Evolutionary conservation across 1,284 basidiomycete species (phyloP).

Genomic region (Trichosporon sp.): DNA sequence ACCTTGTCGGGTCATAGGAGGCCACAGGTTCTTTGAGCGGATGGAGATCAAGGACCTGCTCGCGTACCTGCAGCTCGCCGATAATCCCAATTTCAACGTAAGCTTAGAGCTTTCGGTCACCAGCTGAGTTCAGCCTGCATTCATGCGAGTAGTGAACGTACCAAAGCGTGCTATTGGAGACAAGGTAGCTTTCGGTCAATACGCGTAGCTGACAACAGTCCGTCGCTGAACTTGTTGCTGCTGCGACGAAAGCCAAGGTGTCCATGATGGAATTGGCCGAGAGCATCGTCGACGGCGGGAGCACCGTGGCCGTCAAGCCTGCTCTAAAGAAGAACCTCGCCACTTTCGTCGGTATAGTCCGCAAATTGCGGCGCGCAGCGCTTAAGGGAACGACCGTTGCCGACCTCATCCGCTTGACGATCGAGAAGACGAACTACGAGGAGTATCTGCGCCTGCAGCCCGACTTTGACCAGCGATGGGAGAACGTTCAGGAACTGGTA

Average conservation of each 20-base stretch:
- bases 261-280: constrained; percentile 67
- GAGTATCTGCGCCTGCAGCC: constrained; percentile 69
- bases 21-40: constrained; percentile 85
- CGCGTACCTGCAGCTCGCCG: constrained; percentile 82
- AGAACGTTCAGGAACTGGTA: constrained; percentile 83
- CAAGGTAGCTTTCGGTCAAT: constrained; percentile 62
- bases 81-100: constrained; percentile 72
- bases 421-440: constrained; percentile 69
- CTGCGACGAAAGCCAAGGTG: constrained; percentile 62
- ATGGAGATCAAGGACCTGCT: constrained; percentile 82
- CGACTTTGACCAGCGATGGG: constrained; percentile 77
- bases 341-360: constrained; percentile 65
- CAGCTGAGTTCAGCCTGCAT: constrained; percentile 62
- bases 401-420: constrained; percentile 66
- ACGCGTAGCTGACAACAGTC: constrained; percentile 59
- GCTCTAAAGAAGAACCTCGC: constrained; percentile 67
- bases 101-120: constrained; percentile 16
- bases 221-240: constrained; percentile 64
- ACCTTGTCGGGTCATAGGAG: constrained; percentile 74
- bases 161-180: constrained; percentile 79
- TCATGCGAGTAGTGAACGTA: constrained; percentile 74
- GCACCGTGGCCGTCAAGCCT: constrained; percentile 67
- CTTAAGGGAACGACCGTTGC: constrained; percentile 65
- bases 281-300: constrained; percentile 64
- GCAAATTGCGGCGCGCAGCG: constrained; percentile 64